Conservation (phyloP, 306 rosid genomes). For the Castanospermum australe region DNA sequence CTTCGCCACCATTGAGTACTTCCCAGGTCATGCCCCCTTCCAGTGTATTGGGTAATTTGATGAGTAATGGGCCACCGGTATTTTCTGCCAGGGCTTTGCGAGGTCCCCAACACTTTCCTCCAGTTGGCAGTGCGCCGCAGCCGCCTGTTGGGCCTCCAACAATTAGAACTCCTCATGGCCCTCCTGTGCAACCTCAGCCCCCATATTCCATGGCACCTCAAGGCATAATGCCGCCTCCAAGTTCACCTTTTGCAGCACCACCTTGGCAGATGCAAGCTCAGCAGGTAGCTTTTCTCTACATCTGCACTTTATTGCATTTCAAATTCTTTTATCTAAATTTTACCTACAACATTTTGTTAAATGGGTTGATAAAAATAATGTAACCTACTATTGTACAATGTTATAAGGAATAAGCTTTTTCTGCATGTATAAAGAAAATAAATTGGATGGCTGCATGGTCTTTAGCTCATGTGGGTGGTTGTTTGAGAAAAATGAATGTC, state of each 20-base stretch:
- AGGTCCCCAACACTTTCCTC: constrained; percentile 65
- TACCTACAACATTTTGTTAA: too few species aligned
- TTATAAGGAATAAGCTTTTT: too few species aligned
- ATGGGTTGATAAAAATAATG: too few species aligned
- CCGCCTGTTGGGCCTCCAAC: constrained; percentile 61
- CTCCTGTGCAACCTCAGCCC: constrained; percentile 55
- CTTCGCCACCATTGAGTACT: constrained; percentile 47
- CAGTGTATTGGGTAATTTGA: too few species aligned
- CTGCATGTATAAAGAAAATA: too few species aligned
- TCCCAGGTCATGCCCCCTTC: constrained; percentile 38
- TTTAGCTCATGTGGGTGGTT: too few species aligned
- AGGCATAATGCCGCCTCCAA: constrained; percentile 50
- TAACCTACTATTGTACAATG: too few species aligned
- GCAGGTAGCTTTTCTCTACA: constrained; percentile 51
- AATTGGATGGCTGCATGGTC: too few species aligned
- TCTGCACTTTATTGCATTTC: not conserved
- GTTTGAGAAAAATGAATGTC: too few species aligned
- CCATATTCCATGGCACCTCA: constrained; percentile 62
- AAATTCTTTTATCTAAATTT: not conserved
- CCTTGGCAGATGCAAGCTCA: constrained; percentile 78
- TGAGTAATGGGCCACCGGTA: constrained; percentile 80
- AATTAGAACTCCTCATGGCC: constrained; percentile 55
- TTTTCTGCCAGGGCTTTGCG: constrained; percentile 49
- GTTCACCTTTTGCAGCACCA: constrained; percentile 65
- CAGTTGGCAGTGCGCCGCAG: constrained; percentile 40